phyloP scores from a whole-genome alignment of 1,139 yeast genomes.

The Blastobotrys arbuscula region DNA sequence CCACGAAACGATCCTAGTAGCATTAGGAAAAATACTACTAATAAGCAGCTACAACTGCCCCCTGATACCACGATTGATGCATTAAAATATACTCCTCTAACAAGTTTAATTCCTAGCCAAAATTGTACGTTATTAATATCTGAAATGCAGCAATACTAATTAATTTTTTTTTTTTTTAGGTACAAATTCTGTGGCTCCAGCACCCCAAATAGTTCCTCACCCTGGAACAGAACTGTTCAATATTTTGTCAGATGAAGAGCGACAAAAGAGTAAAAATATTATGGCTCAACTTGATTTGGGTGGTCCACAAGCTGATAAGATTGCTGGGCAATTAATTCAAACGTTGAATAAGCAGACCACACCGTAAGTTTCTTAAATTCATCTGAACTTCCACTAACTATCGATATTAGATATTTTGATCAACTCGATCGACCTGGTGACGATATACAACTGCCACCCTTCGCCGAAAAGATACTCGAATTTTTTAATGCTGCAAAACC shows the following conservation, averaged over 20 bases:
- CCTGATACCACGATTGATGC: not conserved
- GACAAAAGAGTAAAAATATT: not conserved
- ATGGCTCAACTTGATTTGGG: not conserved
- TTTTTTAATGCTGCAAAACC: too few species aligned
- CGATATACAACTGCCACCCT: not conserved
- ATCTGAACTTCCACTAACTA: not conserved
- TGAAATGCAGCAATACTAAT: not conserved
- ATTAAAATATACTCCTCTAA: constrained; percentile 5
- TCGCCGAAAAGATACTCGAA: not conserved
- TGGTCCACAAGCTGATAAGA: not conserved
- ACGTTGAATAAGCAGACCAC: not conserved
- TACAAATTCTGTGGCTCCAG: not conserved
- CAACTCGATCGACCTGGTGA: not conserved
- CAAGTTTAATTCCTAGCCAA: not conserved
- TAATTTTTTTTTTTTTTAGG: not conserved
- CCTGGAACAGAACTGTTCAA: not conserved
- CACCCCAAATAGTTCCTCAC: not conserved
- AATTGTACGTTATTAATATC: constrained; percentile 2
- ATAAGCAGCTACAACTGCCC: constrained; percentile 3
- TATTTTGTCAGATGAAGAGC: not conserved
- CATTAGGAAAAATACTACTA: too few species aligned
- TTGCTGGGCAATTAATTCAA: not conserved
- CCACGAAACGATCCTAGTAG: too few species aligned
- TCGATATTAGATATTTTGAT: not conserved
- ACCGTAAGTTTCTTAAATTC: not conserved